Evolutionary conservation across 179 eudicot genomes (phyloP).

Genomic region (Spergularia azorica): DNA sequence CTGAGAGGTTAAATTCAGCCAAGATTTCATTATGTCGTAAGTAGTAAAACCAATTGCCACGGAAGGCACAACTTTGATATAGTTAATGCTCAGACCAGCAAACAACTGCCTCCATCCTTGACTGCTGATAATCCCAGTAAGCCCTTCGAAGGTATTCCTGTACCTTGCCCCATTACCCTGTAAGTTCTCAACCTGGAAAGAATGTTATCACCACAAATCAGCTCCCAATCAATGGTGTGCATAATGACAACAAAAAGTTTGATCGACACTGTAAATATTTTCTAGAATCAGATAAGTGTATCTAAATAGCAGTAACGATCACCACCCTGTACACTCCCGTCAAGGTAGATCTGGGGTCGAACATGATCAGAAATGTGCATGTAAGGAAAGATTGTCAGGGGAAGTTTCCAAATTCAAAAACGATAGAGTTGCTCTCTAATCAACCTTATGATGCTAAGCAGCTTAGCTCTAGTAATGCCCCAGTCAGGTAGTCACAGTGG

Average conservation of each 20-base stretch:
- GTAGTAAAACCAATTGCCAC: conserved; percentile 97
- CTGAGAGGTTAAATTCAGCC: conserved; percentile 67
- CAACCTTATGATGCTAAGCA: too few species aligned
- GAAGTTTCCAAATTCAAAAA: too few species aligned
- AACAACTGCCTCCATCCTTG: conserved; percentile 95
- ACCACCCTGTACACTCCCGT: too few species aligned
- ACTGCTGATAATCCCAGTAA: conserved; percentile 50
- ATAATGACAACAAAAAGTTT: neutral
- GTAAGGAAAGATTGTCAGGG: too few species aligned
- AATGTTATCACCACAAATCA: conserved; percentile 8
- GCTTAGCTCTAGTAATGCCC: too few species aligned
- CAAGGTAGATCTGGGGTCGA: too few species aligned
- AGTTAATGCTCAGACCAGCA: conserved; percentile 97
- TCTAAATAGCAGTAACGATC: neutral
- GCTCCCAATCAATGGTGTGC: neutral
- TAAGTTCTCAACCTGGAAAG: conserved; percentile 74
- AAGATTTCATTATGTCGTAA: conserved; percentile 82
- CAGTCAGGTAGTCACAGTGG: too few species aligned
- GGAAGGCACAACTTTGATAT: conserved; percentile 93
- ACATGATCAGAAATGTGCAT: too few species aligned
- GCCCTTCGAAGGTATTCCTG: conserved; percentile 70
- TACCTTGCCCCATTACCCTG: conserved; percentile 55
- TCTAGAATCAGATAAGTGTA: neutral
- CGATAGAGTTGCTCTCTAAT: too few species aligned
- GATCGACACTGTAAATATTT: neutral